These are phyloP conservation scores for Skeletonema costatum DNA, from an alignment of 108 stramenopile genomes.

Conservation along the genomic window DNA sequence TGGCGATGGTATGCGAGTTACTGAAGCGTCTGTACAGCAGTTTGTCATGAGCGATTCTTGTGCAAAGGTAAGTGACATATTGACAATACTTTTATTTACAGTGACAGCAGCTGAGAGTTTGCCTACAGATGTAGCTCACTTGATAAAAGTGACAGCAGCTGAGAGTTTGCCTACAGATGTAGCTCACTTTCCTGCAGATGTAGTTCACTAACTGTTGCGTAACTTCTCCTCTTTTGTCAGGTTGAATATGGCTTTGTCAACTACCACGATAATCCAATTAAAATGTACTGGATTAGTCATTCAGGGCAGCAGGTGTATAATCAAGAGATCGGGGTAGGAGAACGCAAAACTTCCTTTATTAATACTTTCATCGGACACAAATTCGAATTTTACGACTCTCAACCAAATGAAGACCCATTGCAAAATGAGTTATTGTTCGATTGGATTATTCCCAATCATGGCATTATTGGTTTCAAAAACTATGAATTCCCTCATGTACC, in stretches of 20 bases:
- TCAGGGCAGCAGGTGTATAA: slow-evolving; percentile 24
- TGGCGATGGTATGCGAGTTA: slow-evolving; percentile 11
- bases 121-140: slow-evolving; percentile 62
- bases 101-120: not conserved
- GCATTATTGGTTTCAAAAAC: slow-evolving; percentile 52
- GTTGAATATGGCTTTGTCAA: slow-evolving; percentile 69
- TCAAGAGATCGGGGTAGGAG: slow-evolving; percentile 15
- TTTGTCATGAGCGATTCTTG: slow-evolving; percentile 29
- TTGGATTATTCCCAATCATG: slow-evolving; percentile 22
- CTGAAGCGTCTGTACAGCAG: slow-evolving; percentile 19
- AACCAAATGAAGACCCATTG: slow-evolving; percentile 29
- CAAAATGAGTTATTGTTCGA: slow-evolving; percentile 28
- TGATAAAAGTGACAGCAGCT: no score
- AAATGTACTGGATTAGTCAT: slow-evolving; percentile 55
- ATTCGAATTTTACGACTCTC: slow-evolving; percentile 58
- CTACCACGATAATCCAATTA: slow-evolving; percentile 48
- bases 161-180: slow-evolving; percentile 48
- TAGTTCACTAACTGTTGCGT: slow-evolving; percentile 50
- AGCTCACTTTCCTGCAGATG: no score
- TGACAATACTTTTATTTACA: not conserved
- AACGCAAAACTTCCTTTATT: slow-evolving; percentile 58
- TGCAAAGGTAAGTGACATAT: slow-evolving; percentile 11
- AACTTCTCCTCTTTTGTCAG: slow-evolving; percentile 16
- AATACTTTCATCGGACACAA: slow-evolving; percentile 58
- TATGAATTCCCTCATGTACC: slow-evolving; percentile 24